A percentile compares a stretch with the other conserved stretches of the same genome.
phyloP scores from a whole-genome alignment of 306 rosid genomes.

The Ormosia semicastrata region DNA sequence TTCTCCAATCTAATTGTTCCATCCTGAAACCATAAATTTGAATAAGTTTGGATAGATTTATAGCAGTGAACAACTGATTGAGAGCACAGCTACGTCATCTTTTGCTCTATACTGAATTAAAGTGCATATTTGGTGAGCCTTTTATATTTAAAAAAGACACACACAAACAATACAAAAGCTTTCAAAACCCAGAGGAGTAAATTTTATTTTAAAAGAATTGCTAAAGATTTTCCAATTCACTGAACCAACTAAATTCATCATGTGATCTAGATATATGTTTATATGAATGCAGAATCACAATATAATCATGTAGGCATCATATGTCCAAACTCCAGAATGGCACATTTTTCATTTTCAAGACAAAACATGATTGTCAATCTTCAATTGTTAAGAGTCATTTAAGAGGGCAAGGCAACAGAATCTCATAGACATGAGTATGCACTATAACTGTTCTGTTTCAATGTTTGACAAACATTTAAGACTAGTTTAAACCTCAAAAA shows the following conservation, averaged over 20 bases:
- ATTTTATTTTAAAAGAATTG: background rate
- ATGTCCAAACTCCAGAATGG: conserved; percentile 9
- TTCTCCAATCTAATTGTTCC: conserved; percentile 66
- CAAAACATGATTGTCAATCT: background rate
- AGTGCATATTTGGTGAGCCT: background rate
- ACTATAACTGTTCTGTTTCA: background rate
- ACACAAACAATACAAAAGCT: background rate
- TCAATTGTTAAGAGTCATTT: background rate
- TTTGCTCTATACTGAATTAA: background rate
- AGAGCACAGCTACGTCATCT: background rate
- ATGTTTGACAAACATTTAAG: background rate
- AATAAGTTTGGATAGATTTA: conserved; percentile 20
- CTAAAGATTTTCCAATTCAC: conserved; percentile 5
- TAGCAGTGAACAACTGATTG: background rate
- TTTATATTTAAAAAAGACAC: background rate
- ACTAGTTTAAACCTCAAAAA: background rate
- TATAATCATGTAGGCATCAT: background rate
- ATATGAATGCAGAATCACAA: background rate
- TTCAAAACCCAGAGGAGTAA: background rate
- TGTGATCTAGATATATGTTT: background rate
- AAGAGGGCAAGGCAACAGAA: background rate
- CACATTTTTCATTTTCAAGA: conserved; percentile 19
- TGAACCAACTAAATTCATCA: background rate
- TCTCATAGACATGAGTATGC: background rate
- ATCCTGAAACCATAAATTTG: conserved; percentile 52